Base-by-base conservation (phyloP, 768 basidiomycete species). In the Exidia glandulosa region DNA sequence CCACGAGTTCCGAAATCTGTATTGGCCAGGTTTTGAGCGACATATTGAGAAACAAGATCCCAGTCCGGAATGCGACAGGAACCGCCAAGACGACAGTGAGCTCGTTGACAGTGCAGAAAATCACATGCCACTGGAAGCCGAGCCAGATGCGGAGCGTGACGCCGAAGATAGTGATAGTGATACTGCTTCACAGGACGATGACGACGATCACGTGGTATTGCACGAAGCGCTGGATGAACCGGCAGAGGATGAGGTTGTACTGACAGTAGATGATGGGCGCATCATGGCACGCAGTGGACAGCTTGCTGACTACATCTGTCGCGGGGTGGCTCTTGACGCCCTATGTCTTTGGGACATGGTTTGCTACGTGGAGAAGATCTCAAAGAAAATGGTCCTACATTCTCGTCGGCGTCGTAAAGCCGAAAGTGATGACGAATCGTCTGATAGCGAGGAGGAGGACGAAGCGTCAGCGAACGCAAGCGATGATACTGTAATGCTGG, bases 21-120 rank as follows among this genome's bases (percentile, higher is more conserved):
- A 69, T 61, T 79, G 75, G 76, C 69, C 67, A 0, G 58, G 56
- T 1, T 73, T 75, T 61, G 72, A 75, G 57, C 55, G 7, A 3
- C 63, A 64, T 25, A 32, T 76, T 1, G 58, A 74, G 13, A 2
- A 56, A 9, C 32, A 65, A 27, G 23, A 55, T 10, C 66, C 67
- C 9, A 65, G 63, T 60, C 66, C 70, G 1, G 66, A 72, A 59
- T 71, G 69, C 34, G 1, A 48, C 23, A 48, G 27, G 19, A 32
- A 34, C 29, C 27, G 45, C 30, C 34, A 36, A 16, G 34, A 36
- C 16, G n/a, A n/a, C n/a, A n/a, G n/a, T n/a, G n/a, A n/a, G n/a
- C n/a, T n/a, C n/a, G n/a, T n/a, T n/a, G n/a, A n/a, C n/a, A n/a
- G n/a, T n/a, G n/a, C n/a, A n/a, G n/a, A n/a, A n/a, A n/a, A n/a